Base-by-base conservation (phyloP, 2,329 filamentous ascomycete species). In the Chaetomiaceae sp. region DNA sequence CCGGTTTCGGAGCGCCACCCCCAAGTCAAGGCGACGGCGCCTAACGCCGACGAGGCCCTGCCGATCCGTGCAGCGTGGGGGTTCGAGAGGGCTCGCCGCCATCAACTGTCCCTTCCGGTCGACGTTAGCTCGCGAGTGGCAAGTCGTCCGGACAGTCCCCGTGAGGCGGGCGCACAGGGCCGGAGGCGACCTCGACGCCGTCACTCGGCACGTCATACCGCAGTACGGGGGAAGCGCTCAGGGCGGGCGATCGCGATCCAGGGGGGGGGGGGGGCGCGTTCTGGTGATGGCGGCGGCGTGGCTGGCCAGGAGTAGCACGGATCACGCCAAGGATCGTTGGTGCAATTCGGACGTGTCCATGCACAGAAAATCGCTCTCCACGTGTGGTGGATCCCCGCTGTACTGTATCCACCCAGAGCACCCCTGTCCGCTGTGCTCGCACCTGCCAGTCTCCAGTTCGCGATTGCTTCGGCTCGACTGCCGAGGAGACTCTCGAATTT, bases 1-100 rank as follows among this genome's bases (percentile, higher is more conserved):
- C 22, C 32, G 24, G 18, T 9, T 12, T 34, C 37, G 30, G 22
- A n/a, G n/a, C 19, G 6, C 20, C 29, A 14, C 22, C 22, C 17
- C 15, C 12, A 29, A n/a, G 22, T 6, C 20, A 26, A 24, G 32
- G 17, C 18, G 42, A 44, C 11, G 24, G 24, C 22, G 42, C 22
- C 18, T 20, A 36, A 27, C 30, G 30, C 43, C 37, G 37, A 45
- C 30, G n/a, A 33, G 15, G 7, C 30, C 43, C 34, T 42, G 45
- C 45, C 45, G 38, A 47, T 47, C 45, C 45, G 45, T 27, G 38
- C 38, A 33, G 38, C 39, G 45, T 33, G 45, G 39, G 44, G 44
- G 38, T 15, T n/a, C n/a, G n/a, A n/a, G n/a, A n/a, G 18, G 7
- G 17, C 9, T 34, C 22, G 22, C 22, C 22, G 22, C 18, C n/a